Conservation (phyloP, 1,284 basidiomycete species). For the Waitea zeae region DNA sequence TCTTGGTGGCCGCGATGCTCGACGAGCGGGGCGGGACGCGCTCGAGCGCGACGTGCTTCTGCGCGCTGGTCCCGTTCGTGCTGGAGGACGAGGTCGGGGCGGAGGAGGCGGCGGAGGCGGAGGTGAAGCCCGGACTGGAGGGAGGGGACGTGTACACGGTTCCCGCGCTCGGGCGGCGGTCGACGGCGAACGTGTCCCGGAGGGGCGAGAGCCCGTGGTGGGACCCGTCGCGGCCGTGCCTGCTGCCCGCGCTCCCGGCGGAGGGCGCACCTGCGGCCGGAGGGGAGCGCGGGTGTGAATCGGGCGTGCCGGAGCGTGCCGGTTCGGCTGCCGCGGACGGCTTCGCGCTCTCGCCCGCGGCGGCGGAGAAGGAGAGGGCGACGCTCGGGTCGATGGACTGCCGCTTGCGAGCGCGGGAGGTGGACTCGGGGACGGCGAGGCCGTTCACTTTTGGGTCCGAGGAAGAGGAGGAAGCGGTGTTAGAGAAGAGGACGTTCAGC, state of each 20-base stretch:
- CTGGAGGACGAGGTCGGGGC: not conserved
- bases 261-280: not conserved
- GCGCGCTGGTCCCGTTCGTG: not conserved
- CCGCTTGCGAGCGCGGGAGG: constrained; percentile 18
- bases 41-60: constrained; percentile 6
- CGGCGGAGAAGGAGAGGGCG: constrained; percentile 15
- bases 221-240: constrained; percentile 17
- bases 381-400: constrained; percentile 24
- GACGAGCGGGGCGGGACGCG: constrained; percentile 9
- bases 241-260: constrained; percentile 4
- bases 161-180: not conserved
- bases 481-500: constrained; percentile 24
- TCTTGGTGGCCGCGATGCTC: constrained; percentile 4
- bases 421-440: constrained; percentile 10
- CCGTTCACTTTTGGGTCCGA: constrained; percentile 3
- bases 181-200: constrained; percentile 1
- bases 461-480: not conserved
- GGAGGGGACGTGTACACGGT: not conserved
- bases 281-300: constrained; percentile 6
- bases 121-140: not conserved
- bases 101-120: not conserved
- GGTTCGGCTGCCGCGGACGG: constrained; percentile 7
- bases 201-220: constrained; percentile 11
- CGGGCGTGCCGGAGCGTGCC: constrained; percentile 5
- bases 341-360: constrained; percentile 6